Evolutionary conservation across 192 early-diverging fungal genomes (phyloP), one percentile per base, ranked within the genome.

Genomic region (Anaeromyces robustus): DNA sequence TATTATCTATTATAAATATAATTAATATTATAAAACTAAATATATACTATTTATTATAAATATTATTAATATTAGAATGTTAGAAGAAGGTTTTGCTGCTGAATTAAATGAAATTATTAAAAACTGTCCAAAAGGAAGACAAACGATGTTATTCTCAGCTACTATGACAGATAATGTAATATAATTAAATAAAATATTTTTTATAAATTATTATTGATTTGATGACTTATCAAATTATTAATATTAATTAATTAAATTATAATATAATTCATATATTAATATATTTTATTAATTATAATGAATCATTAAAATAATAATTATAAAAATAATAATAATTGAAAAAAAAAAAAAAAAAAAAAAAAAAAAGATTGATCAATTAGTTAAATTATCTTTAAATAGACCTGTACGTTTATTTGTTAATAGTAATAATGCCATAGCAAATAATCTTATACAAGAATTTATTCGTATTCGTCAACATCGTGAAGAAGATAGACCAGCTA

Each of bases 131-230:
- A 89, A 90, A 80, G 90, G 88, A 77, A 91, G 98, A 77, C 98
- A 99, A 84, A 96, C 97, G 4, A 97, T 99, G 96, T 87, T 99
- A 12, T 99, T 99, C 86, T 99, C 98, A 30, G 98, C 98, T 29
- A 99, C 98, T 22, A 98, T 98, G 98, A 99, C 98, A 13, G 96
- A 98, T 84, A 96, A 97, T 81, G 93, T 88, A 30, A 78, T 78
- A 28, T 37, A 32, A 77, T 77, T 29, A 17, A 9, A 29, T 32
- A 28, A 41, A 29, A n/a, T n/a, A n/a, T n/a, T n/a, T n/a, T n/a
- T n/a, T n/a, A n/a, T n/a, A n/a, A n/a, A n/a, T n/a, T n/a, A n/a
- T n/a, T n/a, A n/a, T n/a, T n/a, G n/a, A n/a, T n/a, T n/a, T n/a
- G n/a, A n/a, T n/a, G n/a, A n/a, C n/a, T n/a, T n/a, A n/a, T n/a